Evolutionary conservation across 2,329 filamentous ascomycete genomes (phyloP), one percentile per base, ranked within the genome.

Genomic region (Diaporthe eres): DNA sequence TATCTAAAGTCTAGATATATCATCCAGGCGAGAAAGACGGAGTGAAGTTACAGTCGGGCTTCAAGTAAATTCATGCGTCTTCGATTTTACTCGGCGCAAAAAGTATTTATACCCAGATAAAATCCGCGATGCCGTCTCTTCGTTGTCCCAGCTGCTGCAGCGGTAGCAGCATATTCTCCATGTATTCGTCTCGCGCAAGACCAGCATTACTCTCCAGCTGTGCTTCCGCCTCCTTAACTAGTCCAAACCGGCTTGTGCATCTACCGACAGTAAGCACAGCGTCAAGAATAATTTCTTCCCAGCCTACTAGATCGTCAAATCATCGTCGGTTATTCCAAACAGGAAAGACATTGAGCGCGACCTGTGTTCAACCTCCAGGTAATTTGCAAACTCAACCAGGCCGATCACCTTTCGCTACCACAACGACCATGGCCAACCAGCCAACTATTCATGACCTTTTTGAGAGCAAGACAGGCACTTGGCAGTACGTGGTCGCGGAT

Each of bases 401-500:
- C 34, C 65, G 47, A 68, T 15, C n/a, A n/a, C 7, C n/a, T 53
- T 53, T 74, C 8, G 49, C 28, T 68, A 39, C 71, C 37, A 4
- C 15, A 22, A n/a, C 37, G 13, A 65, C 58, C 28, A 74, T 68
- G 58, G 15, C 55, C 39, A 37, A 31, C 34, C 76, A 87, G 68
- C 85, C 86, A 10, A 80, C 76, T 4, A 79, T 87, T 15, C 84
- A 87, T 74, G 65, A 81, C 8, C 58, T 86, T 2, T 87, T 86
- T 61, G 85, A 87, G 68, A 76, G 80, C 1, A 72, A 78, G 9
- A 87, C 91, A 0, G 85, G 84, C 13, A 91, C 90, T 15, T 92
- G 88, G 88, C 91, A 92, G 79, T 92, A 92, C 77, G 78, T 93
- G 0, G 87, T 93, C 1, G 88, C 86, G 0, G 90, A 92, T 76